phyloP scores from a whole-genome alignment of 2,329 filamentous ascomycete species.

The Harringtonia lauricola region DNA sequence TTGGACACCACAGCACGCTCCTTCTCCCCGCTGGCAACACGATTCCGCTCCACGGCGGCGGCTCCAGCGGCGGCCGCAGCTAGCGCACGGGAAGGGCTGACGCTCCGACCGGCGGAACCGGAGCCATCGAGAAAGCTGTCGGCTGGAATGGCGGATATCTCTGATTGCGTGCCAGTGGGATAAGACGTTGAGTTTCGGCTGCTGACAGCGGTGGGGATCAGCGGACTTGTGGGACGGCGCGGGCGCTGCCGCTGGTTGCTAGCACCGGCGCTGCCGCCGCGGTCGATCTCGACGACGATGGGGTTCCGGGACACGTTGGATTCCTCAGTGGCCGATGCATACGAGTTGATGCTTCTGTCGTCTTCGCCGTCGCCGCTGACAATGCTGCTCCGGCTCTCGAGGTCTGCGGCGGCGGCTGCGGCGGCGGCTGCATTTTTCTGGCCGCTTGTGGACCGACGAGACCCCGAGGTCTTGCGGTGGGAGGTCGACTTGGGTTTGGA shows the following conservation, averaged over 20 bases:
- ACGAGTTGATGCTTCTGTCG: constrained; percentile 58
- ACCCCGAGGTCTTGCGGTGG: constrained; percentile 49
- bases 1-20: constrained; percentile 25
- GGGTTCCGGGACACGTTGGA: constrained; percentile 68
- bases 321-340: constrained; percentile 68
- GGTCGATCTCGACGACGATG: constrained; percentile 81
- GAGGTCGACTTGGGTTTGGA: constrained; percentile 61
- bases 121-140: constrained; percentile 53
- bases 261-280: constrained; percentile 22
- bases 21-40: constrained; percentile 20
- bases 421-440: constrained; percentile 29
- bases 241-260: constrained; percentile 36
- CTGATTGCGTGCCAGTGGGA: constrained; percentile 58
- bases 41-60: constrained; percentile 27
- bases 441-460: constrained; percentile 34
- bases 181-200: constrained; percentile 49
- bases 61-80: constrained; percentile 26
- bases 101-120: constrained; percentile 29
- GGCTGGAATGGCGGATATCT: constrained; percentile 67
- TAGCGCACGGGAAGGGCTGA: constrained; percentile 30
- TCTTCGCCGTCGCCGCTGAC: constrained; percentile 36
- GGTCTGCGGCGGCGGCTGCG: constrained; percentile 19
- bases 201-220: constrained; percentile 44
- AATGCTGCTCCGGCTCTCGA: constrained; percentile 17
- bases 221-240: constrained; percentile 51